Evolutionary conservation across 1,284 basidiomycete species (phyloP).

Genomic region (Pterula multifida): DNA sequence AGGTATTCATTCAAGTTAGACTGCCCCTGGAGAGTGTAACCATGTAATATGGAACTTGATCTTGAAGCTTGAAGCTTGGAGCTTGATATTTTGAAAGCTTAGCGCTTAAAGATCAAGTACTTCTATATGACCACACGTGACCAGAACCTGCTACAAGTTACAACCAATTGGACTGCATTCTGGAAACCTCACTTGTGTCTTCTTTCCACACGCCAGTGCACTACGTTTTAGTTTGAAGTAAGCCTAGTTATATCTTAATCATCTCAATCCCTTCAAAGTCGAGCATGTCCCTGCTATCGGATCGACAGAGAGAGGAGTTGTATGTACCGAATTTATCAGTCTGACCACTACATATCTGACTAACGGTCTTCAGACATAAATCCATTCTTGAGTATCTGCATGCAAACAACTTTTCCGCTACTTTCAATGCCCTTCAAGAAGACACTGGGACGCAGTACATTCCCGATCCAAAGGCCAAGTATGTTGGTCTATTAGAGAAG

Average conservation of each 20-base stretch:
- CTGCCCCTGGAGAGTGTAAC: too few relatives aligned
- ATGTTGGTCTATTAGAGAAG: slow-evolving; percentile 80
- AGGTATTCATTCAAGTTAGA: too few relatives aligned
- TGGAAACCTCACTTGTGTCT: neutral
- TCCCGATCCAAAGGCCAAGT: slow-evolving; percentile 75
- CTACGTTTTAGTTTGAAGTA: neutral
- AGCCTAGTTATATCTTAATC: neutral
- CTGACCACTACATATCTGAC: neutral
- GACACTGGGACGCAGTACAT: slow-evolving; percentile 56
- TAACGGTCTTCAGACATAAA: slow-evolving; percentile 48
- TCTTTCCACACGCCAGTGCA: neutral
- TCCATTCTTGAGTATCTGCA: slow-evolving; percentile 80
- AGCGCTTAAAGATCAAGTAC: too few relatives aligned
- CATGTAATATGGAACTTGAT: too few relatives aligned
- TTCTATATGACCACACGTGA: too few relatives aligned
- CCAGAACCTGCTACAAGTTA: neutral
- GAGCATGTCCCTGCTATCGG: slow-evolving; percentile 48
- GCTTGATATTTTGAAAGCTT: too few relatives aligned
- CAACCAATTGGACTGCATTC: neutral
- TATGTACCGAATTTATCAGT: slow-evolving; percentile 25
- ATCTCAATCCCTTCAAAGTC: neutral
- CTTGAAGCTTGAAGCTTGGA: too few relatives aligned
- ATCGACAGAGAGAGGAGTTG: slow-evolving; percentile 78
- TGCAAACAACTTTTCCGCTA: slow-evolving; percentile 46
- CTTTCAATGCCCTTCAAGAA: slow-evolving; percentile 52